Percentiles rank a stretch among this genome's conserved stretches.
These are phyloP conservation scores for Talaromyces trachyspermus DNA, from an alignment of 495 filamentous ascomycete species.

Conservation along the genomic window DNA sequence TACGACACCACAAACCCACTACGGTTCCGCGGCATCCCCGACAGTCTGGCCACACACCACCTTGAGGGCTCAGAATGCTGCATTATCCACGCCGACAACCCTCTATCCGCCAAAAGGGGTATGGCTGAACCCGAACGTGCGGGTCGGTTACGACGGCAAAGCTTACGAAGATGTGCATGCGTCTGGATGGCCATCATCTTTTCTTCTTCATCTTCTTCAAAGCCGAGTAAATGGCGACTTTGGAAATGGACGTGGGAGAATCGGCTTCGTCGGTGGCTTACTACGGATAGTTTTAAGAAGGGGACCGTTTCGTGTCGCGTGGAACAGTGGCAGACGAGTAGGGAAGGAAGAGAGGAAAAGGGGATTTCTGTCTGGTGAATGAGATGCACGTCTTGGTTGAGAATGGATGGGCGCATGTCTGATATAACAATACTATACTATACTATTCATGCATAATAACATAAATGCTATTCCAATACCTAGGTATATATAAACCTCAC, in stretches of 20 bases:
- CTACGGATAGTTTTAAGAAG: constrained; percentile 28
- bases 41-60: constrained; percentile 58
- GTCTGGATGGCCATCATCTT: constrained; percentile 6
- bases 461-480: not conserved
- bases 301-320: constrained; percentile 30
- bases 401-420: constrained; percentile 75
- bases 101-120: constrained; percentile 49
- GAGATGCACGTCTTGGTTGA: constrained; percentile 75
- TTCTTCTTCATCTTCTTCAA: constrained; percentile 3
- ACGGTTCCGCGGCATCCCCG: constrained; percentile 63
- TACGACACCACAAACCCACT: constrained; percentile 27
- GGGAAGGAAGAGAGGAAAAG: constrained; percentile 40
- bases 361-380: constrained; percentile 64
- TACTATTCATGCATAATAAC: too few relatives aligned
- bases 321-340: constrained; percentile 32
- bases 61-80: constrained; percentile 80
- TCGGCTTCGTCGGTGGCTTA: constrained; percentile 44
- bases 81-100: constrained; percentile 73
- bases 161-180: constrained; percentile 51
- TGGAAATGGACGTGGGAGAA: constrained; percentile 50
- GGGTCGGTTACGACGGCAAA: constrained; percentile 58
- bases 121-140: constrained; percentile 70
- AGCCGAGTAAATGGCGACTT: constrained; percentile 28
- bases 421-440: too few relatives aligned
- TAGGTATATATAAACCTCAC: not conserved